A percentile compares a stretch with the other conserved stretches of the same genome.
These are phyloP conservation scores for Penicillium daleae DNA, from an alignment of 495 filamentous ascomycete species.

Conservation along the genomic window DNA sequence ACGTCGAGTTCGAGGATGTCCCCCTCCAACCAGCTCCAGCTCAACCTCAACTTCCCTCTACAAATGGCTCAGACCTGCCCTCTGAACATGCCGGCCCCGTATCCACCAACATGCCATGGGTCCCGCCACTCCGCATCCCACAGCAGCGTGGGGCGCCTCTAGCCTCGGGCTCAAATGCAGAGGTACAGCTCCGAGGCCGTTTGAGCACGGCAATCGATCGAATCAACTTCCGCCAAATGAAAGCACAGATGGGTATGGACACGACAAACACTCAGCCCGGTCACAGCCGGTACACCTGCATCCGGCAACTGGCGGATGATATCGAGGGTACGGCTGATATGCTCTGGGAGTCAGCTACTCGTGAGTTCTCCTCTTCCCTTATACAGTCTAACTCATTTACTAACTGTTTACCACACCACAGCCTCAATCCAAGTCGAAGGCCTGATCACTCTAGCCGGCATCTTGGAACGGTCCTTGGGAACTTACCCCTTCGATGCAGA, in stretches of 20 bases:
- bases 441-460: conserved; percentile 73
- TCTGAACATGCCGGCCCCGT: conserved; percentile 3
- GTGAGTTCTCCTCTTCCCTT: conserved; percentile 52
- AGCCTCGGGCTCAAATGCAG: conserved; percentile 72
- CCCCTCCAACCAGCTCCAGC: conserved; percentile 6
- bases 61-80: not conserved
- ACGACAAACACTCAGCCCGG: conserved; percentile 44
- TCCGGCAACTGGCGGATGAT: conserved; percentile 70
- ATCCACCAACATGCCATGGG: conserved; percentile 15
- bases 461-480: conserved; percentile 65
- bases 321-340: conserved; percentile 73
- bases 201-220: conserved; percentile 25
- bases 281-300: conserved; percentile 66
- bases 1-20: conserved; percentile 34
- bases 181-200: conserved; percentile 51
- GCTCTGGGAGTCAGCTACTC: conserved; percentile 81
- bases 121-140: conserved; percentile 22
- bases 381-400: not conserved
- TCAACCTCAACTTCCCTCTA: not conserved
- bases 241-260: conserved; percentile 60
- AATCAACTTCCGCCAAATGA: conserved; percentile 53
- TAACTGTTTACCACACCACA: conserved; percentile 32
- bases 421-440: conserved; percentile 83
- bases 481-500: conserved; percentile 68
- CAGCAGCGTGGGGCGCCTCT: conserved; percentile 58